Evolutionary conservation across 2,329 filamentous ascomycete species (phyloP).

Genomic region (Mycosphaerelloides madeirae): DNA sequence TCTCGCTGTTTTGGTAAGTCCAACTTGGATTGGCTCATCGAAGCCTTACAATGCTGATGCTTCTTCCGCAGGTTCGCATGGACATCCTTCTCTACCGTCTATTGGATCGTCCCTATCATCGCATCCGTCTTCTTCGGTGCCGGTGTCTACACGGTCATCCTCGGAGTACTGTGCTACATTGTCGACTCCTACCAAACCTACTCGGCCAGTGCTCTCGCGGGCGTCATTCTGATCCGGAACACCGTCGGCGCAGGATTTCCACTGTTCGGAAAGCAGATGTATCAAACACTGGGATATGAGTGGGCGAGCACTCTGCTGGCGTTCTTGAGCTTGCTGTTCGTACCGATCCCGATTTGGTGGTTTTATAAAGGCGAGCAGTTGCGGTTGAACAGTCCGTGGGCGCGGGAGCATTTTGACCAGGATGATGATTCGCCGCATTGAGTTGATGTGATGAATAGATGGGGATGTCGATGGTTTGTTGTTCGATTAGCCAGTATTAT

Average conservation of each 20-base stretch:
- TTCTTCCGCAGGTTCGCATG: conserved; percentile 32
- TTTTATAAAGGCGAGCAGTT: conserved; percentile 12
- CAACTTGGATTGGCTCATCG: not conserved
- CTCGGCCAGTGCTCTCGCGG: conserved; percentile 39
- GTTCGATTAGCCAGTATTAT: too few relatives aligned
- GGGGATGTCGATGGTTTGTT: too few relatives aligned
- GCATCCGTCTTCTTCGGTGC: conserved; percentile 47
- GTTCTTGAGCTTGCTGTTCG: conserved; percentile 37
- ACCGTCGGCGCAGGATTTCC: conserved; percentile 7
- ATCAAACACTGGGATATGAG: conserved; percentile 39
- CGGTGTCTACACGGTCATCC: conserved; percentile 46
- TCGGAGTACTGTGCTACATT: conserved; percentile 47
- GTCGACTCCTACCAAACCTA: conserved; percentile 46
- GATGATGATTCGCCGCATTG: conserved; percentile 7
- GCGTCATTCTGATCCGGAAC: conserved; percentile 16
- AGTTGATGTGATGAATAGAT: too few relatives aligned
- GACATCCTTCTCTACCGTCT: conserved; percentile 25
- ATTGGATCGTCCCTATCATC: conserved; percentile 41
- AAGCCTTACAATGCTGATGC: conserved; percentile 16
- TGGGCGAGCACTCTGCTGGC: conserved; percentile 44
- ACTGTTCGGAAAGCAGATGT: conserved; percentile 31
- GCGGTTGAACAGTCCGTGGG: conserved; percentile 15
- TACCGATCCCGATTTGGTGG: conserved; percentile 14
- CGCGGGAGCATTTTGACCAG: conserved; percentile 14
- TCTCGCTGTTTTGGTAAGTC: conserved; percentile 22